Percentiles rank a stretch among this genome's conserved stretches.
These are phyloP conservation scores for Diaporthe longicolla DNA, from an alignment of 2,329 filamentous ascomycete species.

Conservation along the genomic window DNA sequence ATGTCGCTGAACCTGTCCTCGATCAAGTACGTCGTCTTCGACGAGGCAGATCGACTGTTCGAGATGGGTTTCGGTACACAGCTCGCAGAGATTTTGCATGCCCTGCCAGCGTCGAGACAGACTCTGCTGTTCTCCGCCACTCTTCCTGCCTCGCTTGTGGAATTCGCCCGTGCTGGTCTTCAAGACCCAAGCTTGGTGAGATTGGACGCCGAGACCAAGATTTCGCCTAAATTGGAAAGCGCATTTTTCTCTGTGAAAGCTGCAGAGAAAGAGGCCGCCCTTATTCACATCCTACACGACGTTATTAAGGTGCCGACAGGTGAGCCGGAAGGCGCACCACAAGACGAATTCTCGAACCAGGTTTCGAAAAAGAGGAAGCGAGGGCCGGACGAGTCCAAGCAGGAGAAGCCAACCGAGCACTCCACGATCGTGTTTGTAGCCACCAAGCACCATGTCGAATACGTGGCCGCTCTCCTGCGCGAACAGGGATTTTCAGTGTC, in stretches of 20 bases:
- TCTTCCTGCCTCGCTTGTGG: slow-evolving; percentile 91
- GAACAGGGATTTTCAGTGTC: slow-evolving; percentile 89
- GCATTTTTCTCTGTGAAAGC: slow-evolving; percentile 96
- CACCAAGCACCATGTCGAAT: slow-evolving; percentile 98
- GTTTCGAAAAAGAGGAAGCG: slow-evolving; percentile 81
- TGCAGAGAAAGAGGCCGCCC: slow-evolving; percentile 91
- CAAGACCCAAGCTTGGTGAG: slow-evolving; percentile 93
- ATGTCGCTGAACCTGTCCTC: slow-evolving; percentile 94
- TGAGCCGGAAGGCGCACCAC: slow-evolving; percentile 67
- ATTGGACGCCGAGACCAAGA: slow-evolving; percentile 93
- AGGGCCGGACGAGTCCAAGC: slow-evolving; percentile 64
- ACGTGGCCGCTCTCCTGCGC: slow-evolving; percentile 84
- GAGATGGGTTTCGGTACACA: slow-evolving; percentile 99
- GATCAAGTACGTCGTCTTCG: slow-evolving; percentile 94
- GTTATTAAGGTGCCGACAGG: slow-evolving; percentile 91
- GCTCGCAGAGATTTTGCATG: slow-evolving; percentile 91
- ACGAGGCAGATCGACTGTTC: slow-evolving; percentile 96
- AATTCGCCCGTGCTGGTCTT: slow-evolving; percentile 93
- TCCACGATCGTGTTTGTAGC: slow-evolving; percentile 96
- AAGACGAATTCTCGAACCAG: slow-evolving; percentile 59
- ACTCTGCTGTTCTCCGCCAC: slow-evolving; percentile 97
- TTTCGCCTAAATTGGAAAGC: slow-evolving; percentile 95
- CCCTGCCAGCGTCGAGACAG: slow-evolving; percentile 86
- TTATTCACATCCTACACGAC: slow-evolving; percentile 90
- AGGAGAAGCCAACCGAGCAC: slow-evolving; percentile 84